phyloP scores from a whole-genome alignment of 129 eudicot species.

The Cynara cardunculus region DNA sequence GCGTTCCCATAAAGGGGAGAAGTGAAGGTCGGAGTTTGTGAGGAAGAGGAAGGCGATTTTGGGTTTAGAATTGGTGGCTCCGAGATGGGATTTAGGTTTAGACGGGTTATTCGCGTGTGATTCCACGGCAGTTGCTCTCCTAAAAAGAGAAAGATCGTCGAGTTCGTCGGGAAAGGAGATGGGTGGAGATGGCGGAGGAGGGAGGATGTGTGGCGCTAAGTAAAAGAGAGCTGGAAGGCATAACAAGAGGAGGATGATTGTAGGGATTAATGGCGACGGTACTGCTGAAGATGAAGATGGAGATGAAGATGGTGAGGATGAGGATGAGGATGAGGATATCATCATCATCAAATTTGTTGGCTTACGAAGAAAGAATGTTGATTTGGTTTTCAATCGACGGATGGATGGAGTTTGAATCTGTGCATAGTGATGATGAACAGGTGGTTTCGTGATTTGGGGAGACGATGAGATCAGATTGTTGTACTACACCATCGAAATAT shows the following conservation, averaged over 20 bases:
- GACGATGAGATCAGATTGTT: conserved; percentile 12
- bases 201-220: conserved; percentile 60
- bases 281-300: not conserved
- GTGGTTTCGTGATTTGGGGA: not conserved
- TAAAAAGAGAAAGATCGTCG: conserved; percentile 79
- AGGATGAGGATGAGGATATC: not conserved
- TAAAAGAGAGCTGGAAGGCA: conserved; percentile 46
- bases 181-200: conserved; percentile 48
- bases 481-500: not conserved
- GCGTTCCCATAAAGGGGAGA: conserved; percentile 67
- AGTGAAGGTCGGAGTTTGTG: conserved; percentile 69
- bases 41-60: conserved; percentile 89
- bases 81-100: conserved; percentile 49
- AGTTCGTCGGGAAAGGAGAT: conserved; percentile 78
- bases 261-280: conserved; percentile 38
- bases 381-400: not conserved
- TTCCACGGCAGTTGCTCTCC: conserved; percentile 47
- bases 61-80: conserved; percentile 50
- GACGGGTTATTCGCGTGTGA: conserved; percentile 19
- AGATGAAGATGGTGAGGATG: not conserved
- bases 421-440: not conserved
- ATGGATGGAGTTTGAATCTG: conserved; percentile 6
- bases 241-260: conserved; percentile 42
- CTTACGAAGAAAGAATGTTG: conserved; percentile 2
- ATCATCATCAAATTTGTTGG: not conserved